Base-by-base conservation (phyloP, 768 basidiomycete genomes). In the Phlebiopsis flavidoalba region DNA sequence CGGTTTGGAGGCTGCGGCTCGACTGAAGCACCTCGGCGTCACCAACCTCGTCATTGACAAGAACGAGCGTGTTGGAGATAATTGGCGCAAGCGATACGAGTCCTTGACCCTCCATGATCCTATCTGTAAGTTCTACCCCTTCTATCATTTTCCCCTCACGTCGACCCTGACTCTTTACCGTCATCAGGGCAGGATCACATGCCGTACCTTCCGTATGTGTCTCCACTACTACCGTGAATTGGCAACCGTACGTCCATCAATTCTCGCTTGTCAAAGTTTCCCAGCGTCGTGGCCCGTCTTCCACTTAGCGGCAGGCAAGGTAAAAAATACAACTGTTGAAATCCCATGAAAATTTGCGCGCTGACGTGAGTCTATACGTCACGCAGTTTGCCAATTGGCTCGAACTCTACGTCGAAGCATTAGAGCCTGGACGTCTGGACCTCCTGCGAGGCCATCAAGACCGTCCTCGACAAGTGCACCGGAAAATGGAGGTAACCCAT, bases 341-440 rank as follows among this genome's bases (percentile, higher is more conserved):
- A 31, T 21, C 10, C 11, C 21, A 24, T 14, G 21, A 8, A 6
- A 11, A 35, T 40, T 17, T 6, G 50, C 37, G 12, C 8, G n/a
- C 36, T n/a, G 36, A 37, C 11, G 17, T 43, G 8, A 12, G n/a
- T n/a, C 7, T 62, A n/a, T 36, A 12, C 11, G 43, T 54, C n/a
- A n/a, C n/a, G n/a, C n/a, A 85, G 82, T 76, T 89, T n/a, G 87
- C 81, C 1, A 82, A 84, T 62, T 89, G 84, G 83, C 71, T 88
- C 15, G 87, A 89, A 66, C 74, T 72, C 4, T 89, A 88, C 61
- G 85, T 82, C 0, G 75, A 81, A 4, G 68, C 76, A 3, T 75
- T 87, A 36, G 87, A 88, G 58, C 69, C n/a, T 89, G 45, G 81
- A 86, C 59, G 79, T 85, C 10, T 88, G 86, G 88, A 83, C 80